phyloP scores from a whole-genome alignment of 2,329 filamentous ascomycete species.

The Neodidymelliopsis sp. region DNA sequence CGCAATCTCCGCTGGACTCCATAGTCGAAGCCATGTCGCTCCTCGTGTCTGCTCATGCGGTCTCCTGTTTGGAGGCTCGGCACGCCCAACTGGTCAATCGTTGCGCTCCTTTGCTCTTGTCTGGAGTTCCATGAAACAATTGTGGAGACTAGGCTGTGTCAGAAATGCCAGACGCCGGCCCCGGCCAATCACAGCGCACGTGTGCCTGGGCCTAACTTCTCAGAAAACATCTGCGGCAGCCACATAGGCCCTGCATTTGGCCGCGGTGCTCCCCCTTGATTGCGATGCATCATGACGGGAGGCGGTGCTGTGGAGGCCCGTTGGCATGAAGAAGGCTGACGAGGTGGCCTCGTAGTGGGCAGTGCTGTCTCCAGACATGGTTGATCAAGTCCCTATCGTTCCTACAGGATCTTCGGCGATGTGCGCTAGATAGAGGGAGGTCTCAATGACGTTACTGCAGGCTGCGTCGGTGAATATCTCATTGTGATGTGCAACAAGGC shows the following conservation, averaged over 20 bases:
- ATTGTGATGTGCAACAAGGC: slow-evolving; percentile 33
- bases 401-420: background rate
- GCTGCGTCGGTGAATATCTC: slow-evolving; percentile 10
- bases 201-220: slow-evolving; percentile 30
- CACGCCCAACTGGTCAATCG: slow-evolving; percentile 36
- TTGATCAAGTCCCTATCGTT: background rate
- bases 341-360: background rate
- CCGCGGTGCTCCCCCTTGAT: slow-evolving; percentile 24
- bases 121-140: slow-evolving; percentile 44
- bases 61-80: slow-evolving; percentile 34
- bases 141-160: slow-evolving; percentile 46
- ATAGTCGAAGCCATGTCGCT: slow-evolving; percentile 32
- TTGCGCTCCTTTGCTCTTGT: slow-evolving; percentile 28
- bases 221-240: slow-evolving; percentile 36
- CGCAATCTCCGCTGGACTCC: slow-evolving; percentile 37
- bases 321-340: slow-evolving; percentile 14
- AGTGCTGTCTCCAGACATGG: slow-evolving; percentile 8
- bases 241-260: slow-evolving; percentile 36
- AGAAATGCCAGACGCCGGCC: slow-evolving; percentile 33
- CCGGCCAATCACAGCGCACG: slow-evolving; percentile 10
- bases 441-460: slow-evolving; percentile 17
- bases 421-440: too few species aligned
- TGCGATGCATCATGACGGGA: slow-evolving; percentile 21
- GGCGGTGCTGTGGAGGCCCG: slow-evolving; percentile 26
- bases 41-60: slow-evolving; percentile 23